Base-by-base conservation (phyloP, 345 rosid species). In the Noccaea caerulescens region DNA sequence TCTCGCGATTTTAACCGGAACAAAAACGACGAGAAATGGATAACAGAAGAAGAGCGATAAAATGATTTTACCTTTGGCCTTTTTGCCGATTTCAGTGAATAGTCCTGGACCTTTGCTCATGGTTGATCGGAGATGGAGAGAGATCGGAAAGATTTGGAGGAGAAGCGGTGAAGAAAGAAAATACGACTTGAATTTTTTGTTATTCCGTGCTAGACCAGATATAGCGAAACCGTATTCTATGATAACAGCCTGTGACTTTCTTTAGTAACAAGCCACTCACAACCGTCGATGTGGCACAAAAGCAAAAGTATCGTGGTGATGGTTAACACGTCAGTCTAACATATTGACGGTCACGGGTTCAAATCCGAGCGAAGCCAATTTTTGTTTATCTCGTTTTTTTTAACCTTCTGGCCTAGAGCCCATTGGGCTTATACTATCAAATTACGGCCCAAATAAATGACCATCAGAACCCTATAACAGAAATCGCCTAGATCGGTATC, bases 41-140 rank as follows among this genome's bases (percentile, higher is more conserved):
- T 5, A 16, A 18, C 25, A 27, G 45, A 59, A 9, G 34, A 53
- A 62, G 37, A 60, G 69, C 20, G 8, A 18, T 32, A 25, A 10
- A 49, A 30, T 57, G 61, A 49, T 10, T 64, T 20, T 71, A 91
- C 99, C 96, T 87, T 81, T 86, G 74, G 96, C 79, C 71, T 85
- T 91, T 71, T 89, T 94, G 86, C 96, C 98, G 77, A 91, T 86
- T 16, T 93, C 96, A 38, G 86, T 30, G 93, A 93, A 93, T 10
- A 86, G 86, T 64, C 87, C 97, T 16, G 98, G 98, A 61, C 95
- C 99, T 77, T 81, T 89, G 72, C 87, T 83, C 99, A 91, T 94
- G 47, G 52, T 77, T 66, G 63, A 47, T 56, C 61, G 64, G 65
- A 58, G 63, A 73, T 63, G 25, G 39, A 63, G 58, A 58, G 61